Evolutionary conservation across 176 grass and related monocot species (phyloP).

Genomic region (Oryza nivara): DNA sequence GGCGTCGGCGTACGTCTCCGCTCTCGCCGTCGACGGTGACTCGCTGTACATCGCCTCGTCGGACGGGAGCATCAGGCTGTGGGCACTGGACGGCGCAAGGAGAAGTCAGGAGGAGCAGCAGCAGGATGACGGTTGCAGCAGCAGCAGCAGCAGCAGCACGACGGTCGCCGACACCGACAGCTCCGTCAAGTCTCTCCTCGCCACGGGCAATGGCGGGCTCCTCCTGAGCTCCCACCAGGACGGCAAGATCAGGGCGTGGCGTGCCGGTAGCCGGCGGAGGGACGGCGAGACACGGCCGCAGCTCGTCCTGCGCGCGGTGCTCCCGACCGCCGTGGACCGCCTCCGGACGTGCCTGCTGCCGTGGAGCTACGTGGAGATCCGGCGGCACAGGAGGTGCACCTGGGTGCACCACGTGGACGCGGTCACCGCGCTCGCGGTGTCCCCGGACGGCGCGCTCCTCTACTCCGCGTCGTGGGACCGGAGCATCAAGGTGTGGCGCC

Average conservation of each 20-base stretch:
- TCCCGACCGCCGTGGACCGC: conserved; percentile 52
- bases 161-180: conserved; percentile 25
- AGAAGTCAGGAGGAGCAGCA: background rate
- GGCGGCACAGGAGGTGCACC: conserved; percentile 53
- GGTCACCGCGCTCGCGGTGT: conserved; percentile 55
- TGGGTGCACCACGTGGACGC: conserved; percentile 72
- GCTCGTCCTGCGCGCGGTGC: conserved; percentile 37
- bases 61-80: conserved; percentile 54
- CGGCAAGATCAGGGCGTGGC: conserved; percentile 67
- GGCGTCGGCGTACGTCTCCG: conserved; percentile 56
- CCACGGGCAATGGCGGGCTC: background rate
- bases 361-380: conserved; percentile 59
- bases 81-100: background rate
- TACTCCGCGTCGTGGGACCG: conserved; percentile 77
- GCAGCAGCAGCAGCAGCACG: background rate
- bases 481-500: conserved; percentile 61
- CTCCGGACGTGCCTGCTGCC: conserved; percentile 46
- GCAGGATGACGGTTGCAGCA: background rate
- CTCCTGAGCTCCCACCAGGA: conserved; percentile 78
- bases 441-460: conserved; percentile 50
- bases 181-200: conserved; percentile 56
- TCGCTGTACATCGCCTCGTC: conserved; percentile 57
- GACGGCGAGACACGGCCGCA: background rate
- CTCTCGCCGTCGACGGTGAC: conserved; percentile 43
- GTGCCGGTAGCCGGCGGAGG: background rate